Evolutionary conservation across 208 protist genomes (phyloP), one percentile per base, ranked within the genome.

Genomic region (Trypanosoma boissoni): DNA sequence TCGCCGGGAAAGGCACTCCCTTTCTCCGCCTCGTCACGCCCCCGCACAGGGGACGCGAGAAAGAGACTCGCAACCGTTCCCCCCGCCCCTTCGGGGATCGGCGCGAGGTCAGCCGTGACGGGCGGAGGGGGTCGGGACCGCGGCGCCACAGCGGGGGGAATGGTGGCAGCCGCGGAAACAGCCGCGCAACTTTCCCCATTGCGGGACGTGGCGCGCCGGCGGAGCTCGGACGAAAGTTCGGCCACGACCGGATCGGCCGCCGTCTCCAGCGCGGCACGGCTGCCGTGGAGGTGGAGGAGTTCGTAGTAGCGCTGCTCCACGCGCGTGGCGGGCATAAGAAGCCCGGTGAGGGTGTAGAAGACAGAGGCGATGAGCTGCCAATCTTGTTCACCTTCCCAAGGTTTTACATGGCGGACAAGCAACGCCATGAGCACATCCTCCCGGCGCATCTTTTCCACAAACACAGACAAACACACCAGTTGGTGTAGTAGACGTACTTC

Each of bases 291-390:
- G 20, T 59, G 61, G 20, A 67, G 50, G 52, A 59, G 53, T 1
- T 53, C 7, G 31, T 67, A 67, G 46, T 76, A 76, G 10, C 58
- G 48, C 49, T 65, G 52, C 57, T 64, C 51, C 48, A 76, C 54
- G 9, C 66, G 62, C 43, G 62, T 10, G n/a, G 70, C 29, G 10
- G 58, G 45, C 2, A 76, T 29, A 0, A 69, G 51, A 21, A 70
- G 51, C 7, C 57, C 39, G 1, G 70, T 71, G 29, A 68, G 60
- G 28, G 63, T 46, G 58, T 76, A 76, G 32, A 76, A 68, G 24
- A 68, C 32, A 9, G 70, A 37, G 7, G 70, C 53, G 42, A 76
- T 8, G 24, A 59, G 2, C 1, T 43, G 12, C 70, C 70, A 76
- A 44, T 76, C 63, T 18, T 64, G 70, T 8, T 70, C 64, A 43